Evolutionary conservation across 441 rosid genomes (phyloP), one percentile per base, ranked within the genome.

Genomic region (Isatis lusitanica): DNA sequence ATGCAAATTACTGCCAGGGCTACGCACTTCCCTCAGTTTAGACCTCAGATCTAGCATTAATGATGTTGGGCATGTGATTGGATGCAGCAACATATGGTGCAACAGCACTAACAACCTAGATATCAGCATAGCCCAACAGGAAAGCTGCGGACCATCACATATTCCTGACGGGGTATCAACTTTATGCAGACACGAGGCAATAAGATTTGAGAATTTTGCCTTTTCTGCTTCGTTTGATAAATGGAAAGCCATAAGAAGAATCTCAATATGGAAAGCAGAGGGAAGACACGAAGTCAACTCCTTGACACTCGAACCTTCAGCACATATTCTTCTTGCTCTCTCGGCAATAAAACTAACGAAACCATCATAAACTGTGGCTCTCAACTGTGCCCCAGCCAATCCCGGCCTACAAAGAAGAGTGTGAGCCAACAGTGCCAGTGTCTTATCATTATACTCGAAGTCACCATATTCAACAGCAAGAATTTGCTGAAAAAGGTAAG

Each of bases 201-300:
- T 69, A 42, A 87, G 78, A 74, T 83, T 85, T 60, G 93, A 92
- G 78, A 90, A 81, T 24, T 75, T 76, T 60, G 79, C 84, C 90
- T 88, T 97, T 76, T 97, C 99, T 77, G 66, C 88, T 63, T 85
- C 83, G 59, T 89, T 79, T 44, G 99, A 97, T 78, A 97, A 82
- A 83, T 97, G 98, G 84, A 94, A 97, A 61, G 97, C 94, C 90
- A 91, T 84, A 38, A 94, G 85, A 77, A 97, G 97, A 84, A 97
- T 89, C 90, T 97, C 97, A 78, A 94, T 76, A 81, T 97, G 97
- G 81, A 90, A 91, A 53, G 84, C 83, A 43, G 99, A 90, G 52
- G 99, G 99, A 76, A 94, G 99, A 71, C 83, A 81, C 52, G 70
- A 84, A 80, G 88, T 78, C 78, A 94, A 75, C 66, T 90, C 97